A percentile compares a stretch with the other conserved stretches of the same genome.
Conservation (phyloP, 2,329 filamentous ascomycete species). For the Tolypocladium cylindrosporum region DNA sequence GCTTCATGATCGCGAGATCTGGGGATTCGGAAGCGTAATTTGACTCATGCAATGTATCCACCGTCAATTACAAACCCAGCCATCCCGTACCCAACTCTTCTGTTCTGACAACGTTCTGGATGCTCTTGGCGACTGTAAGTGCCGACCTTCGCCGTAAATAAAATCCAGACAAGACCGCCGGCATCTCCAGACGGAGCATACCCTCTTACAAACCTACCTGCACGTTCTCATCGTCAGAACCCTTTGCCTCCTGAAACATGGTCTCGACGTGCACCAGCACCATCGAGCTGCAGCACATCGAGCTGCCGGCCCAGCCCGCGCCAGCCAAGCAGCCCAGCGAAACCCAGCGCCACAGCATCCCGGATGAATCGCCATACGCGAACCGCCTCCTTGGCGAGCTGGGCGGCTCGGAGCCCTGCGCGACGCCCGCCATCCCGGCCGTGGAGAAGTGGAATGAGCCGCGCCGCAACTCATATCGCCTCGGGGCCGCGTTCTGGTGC, state of each 20-base stretch:
- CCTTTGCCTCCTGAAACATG: background rate
- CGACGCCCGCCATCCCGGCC: background rate
- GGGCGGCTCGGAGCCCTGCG: background rate
- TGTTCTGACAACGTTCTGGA: background rate
- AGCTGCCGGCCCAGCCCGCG: background rate
- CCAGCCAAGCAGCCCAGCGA: background rate
- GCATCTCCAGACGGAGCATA: background rate
- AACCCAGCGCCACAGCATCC: background rate
- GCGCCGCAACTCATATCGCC: constrained; percentile 34
- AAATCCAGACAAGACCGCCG: background rate
- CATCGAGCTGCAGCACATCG: background rate
- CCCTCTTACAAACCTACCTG: background rate
- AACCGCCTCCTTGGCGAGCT: background rate
- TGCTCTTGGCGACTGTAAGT: background rate
- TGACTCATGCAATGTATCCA: background rate
- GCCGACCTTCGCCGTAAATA: background rate
- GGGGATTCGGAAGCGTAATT: background rate
- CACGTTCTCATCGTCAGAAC: background rate
- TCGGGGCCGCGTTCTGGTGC: constrained; percentile 45
- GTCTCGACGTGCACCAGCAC: background rate
- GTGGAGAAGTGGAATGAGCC: constrained; percentile 39
- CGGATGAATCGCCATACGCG: background rate
- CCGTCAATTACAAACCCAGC: background rate
- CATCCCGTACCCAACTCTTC: background rate
- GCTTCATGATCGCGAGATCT: background rate